A percentile compares a stretch with the other conserved stretches of the same genome.
Conservation (phyloP, 2,329 filamentous ascomycete genomes). For the Didymella keratinophila region DNA sequence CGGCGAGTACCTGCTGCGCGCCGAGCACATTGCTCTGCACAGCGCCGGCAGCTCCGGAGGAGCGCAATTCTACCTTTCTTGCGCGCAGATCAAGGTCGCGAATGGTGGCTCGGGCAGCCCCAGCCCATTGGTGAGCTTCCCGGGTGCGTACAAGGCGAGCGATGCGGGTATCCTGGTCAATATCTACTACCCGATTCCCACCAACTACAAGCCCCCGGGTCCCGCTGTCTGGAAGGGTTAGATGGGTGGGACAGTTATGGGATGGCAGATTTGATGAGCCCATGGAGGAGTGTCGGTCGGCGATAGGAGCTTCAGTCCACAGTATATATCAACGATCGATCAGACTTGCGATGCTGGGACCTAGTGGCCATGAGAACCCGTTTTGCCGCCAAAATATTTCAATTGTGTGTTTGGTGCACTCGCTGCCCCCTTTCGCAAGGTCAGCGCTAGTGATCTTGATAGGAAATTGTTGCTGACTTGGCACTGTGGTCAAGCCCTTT, state of each 20-base stretch:
- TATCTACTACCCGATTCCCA: constrained; percentile 16
- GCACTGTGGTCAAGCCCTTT: background rate
- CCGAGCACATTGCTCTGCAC: constrained; percentile 59
- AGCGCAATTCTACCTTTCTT: constrained; percentile 57
- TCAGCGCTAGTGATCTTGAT: background rate
- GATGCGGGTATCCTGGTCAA: constrained; percentile 28
- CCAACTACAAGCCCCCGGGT: constrained; percentile 17
- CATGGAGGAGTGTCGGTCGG: background rate
- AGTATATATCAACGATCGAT: background rate
- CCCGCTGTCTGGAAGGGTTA: constrained; percentile 20
- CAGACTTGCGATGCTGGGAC: background rate
- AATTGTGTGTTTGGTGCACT: background rate
- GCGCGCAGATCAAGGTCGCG: constrained; percentile 55
- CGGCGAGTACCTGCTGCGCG: constrained; percentile 57
- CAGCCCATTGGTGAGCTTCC: constrained; percentile 50
- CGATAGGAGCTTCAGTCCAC: background rate
- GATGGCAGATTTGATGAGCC: background rate
- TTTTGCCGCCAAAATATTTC: too few species aligned
- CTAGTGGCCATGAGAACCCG: background rate
- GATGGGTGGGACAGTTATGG: background rate
- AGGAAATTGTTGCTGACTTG: background rate
- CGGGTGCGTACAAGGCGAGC: constrained; percentile 44
- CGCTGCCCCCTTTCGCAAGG: background rate
- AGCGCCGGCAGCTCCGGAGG: constrained; percentile 46
- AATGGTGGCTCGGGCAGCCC: constrained; percentile 49